phyloP scores from a whole-genome alignment of 306 rosid species.

The Glycine latifolia region DNA sequence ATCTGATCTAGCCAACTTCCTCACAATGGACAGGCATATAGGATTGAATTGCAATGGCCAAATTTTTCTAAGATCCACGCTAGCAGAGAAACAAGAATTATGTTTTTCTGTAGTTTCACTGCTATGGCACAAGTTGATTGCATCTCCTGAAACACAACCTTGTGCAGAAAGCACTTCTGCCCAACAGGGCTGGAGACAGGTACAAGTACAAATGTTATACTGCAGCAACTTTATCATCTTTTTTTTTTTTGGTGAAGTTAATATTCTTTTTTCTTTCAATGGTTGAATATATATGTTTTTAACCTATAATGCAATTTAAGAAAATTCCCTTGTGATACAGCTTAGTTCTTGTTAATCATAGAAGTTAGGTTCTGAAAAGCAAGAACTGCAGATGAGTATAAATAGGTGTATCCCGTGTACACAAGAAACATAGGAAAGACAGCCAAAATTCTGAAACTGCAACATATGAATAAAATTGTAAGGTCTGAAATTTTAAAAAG shows the following conservation, averaged over 20 bases:
- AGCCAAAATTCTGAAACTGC: not conserved
- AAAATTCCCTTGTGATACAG: not conserved
- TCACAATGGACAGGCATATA: slow-evolving; percentile 88
- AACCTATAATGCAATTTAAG: not conserved
- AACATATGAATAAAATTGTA: not conserved
- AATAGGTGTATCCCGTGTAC: slow-evolving; percentile 6
- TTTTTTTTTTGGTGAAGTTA: not conserved
- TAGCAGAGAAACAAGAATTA: slow-evolving; percentile 85
- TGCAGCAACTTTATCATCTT: slow-evolving; percentile 14
- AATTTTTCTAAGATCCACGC: slow-evolving; percentile 80
- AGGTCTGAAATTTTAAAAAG: not conserved
- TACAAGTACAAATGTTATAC: slow-evolving; percentile 44
- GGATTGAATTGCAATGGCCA: slow-evolving; percentile 87
- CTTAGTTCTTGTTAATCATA: slow-evolving; percentile 1
- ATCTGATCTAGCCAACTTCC: slow-evolving; percentile 94
- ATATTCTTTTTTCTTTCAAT: slow-evolving; percentile 1
- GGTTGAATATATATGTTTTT: slow-evolving; percentile 25
- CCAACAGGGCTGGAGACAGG: slow-evolving; percentile 99
- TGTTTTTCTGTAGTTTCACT: slow-evolving; percentile 96
- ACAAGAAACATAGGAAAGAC: slow-evolving; percentile 17
- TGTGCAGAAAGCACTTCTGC: slow-evolving; percentile 96
- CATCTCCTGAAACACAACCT: slow-evolving; percentile 94
- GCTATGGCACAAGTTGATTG: slow-evolving; percentile 93
- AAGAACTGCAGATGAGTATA: slow-evolving; percentile 6
- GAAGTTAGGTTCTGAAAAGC: not conserved